Evolutionary conservation across 78 protist species (phyloP).

Genomic region (Dictyostelium capitatum): DNA sequence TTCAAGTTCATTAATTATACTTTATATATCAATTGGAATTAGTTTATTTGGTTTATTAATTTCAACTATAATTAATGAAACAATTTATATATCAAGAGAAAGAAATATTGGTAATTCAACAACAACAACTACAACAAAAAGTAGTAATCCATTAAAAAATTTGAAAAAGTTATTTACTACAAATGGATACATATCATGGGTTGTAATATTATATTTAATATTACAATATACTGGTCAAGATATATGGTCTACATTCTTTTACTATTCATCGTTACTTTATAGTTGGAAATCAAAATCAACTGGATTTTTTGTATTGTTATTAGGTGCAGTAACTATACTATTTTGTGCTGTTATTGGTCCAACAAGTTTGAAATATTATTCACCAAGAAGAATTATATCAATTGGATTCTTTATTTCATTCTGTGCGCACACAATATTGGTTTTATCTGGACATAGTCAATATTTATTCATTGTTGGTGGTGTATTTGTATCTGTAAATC

Average conservation of each 20-base stretch:
- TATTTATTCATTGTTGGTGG: background rate
- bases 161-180: background rate
- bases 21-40: background rate
- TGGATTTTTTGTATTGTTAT: background rate
- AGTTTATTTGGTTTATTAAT: background rate
- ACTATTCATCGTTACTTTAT: background rate
- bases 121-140: background rate
- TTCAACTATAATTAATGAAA: background rate
- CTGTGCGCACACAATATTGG: background rate
- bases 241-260: background rate
- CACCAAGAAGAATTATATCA: background rate
- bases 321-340: background rate
- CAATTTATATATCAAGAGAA: background rate
- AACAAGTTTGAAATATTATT: background rate
- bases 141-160: background rate
- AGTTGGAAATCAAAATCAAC: background rate
- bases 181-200: background rate
- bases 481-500: background rate
- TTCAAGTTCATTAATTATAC: background rate
- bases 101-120: background rate
- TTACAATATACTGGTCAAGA: slow-evolving; percentile 16
- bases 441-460: background rate
- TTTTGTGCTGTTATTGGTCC: background rate
- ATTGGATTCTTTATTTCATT: slow-evolving; percentile 9
- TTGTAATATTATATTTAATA: background rate